Conservation (phyloP, 2,329 filamentous ascomycete genomes). For the Sarocladiaceae sp. region DNA sequence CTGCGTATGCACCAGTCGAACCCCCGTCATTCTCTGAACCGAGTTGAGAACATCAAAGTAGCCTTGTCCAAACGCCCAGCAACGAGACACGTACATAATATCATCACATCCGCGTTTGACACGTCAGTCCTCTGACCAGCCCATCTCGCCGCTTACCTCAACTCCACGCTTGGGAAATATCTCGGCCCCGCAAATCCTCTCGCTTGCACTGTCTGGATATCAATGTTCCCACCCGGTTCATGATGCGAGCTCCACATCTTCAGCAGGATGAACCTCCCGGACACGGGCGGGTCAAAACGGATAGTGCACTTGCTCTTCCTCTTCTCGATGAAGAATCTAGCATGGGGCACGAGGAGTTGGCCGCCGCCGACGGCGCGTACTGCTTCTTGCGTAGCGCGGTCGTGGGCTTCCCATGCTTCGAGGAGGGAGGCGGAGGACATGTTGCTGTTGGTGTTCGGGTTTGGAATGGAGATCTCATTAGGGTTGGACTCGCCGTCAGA, state of each 20-base stretch:
- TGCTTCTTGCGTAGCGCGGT: constrained; percentile 50
- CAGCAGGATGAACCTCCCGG: constrained; percentile 75
- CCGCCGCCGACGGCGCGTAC: constrained; percentile 50
- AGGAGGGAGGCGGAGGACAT: constrained; percentile 18
- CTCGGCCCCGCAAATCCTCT: constrained; percentile 81
- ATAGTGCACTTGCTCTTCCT: constrained; percentile 82
- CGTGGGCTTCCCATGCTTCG: constrained; percentile 39
- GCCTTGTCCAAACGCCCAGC: too few species aligned
- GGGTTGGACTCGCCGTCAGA: constrained; percentile 30
- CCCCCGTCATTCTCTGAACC: neutral
- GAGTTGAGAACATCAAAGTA: too few species aligned
- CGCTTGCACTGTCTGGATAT: constrained; percentile 79
- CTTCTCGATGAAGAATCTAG: constrained; percentile 76
- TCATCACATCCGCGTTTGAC: neutral
- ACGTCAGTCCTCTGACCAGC: neutral
- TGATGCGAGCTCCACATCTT: constrained; percentile 83
- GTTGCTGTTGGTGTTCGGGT: constrained; percentile 12
- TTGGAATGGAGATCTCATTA: constrained; percentile 17
- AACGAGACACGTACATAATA: neutral
- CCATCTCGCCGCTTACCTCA: constrained; percentile 35
- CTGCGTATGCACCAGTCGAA: neutral
- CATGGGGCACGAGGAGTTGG: constrained; percentile 63
- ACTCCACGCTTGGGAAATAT: constrained; percentile 67
- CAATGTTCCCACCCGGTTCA: constrained; percentile 64
- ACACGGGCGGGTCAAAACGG: constrained; percentile 75